Evolutionary conservation across 148 eudicot species (phyloP).

Genomic region (Persicaria tinctoria): DNA sequence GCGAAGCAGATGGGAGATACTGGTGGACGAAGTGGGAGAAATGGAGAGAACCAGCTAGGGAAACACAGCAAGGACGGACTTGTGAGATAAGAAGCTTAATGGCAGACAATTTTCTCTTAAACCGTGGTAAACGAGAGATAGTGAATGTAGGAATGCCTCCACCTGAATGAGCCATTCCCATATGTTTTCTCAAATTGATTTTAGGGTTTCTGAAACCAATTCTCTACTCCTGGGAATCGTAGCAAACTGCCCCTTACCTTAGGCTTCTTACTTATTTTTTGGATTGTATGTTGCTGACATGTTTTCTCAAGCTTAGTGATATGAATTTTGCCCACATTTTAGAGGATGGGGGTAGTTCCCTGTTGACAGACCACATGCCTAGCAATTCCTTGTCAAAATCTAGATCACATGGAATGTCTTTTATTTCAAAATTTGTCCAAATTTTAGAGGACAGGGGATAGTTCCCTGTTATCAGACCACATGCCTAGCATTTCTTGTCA

Average conservation of each 20-base stretch:
- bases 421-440: not conserved
- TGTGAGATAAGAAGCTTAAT: not conserved
- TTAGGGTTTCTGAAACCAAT: not conserved
- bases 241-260: not conserved
- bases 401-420: not conserved
- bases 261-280: not conserved
- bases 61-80: not conserved
- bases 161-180: not conserved
- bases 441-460: not conserved
- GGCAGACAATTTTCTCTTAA: not conserved
- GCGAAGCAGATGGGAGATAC: not conserved
- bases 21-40: not conserved
- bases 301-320: slow-evolving; percentile 1
- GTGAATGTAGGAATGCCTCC: not conserved
- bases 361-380: not conserved
- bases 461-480: slow-evolving; percentile 17
- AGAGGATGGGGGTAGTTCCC: not conserved
- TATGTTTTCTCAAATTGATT: not conserved
- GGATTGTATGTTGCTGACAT: not conserved
- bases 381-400: not conserved
- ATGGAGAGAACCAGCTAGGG: not conserved
- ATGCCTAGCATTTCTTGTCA: slow-evolving; percentile 18
- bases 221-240: not conserved
- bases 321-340: not conserved
- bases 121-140: not conserved